Conservation (phyloP, 257 asterid genomes). For the Galeopsis tetrahit region DNA sequence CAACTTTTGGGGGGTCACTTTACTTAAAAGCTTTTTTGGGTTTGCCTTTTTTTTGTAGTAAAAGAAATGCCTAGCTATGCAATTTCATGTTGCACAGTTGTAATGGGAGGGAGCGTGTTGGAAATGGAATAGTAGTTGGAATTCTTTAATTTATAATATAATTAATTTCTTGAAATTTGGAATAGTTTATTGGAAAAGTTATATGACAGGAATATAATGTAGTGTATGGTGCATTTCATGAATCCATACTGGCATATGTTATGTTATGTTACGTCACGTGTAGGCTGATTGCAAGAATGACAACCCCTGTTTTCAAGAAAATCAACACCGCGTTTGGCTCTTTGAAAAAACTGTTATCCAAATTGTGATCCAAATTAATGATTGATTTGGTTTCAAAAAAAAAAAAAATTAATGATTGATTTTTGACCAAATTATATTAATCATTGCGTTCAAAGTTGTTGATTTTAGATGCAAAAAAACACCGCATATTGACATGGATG, state of each 20-base stretch:
- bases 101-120: constrained; percentile 1
- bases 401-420: no score
- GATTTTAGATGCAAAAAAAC: no score
- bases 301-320: constrained; percentile 38
- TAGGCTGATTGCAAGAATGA: constrained; percentile 46
- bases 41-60: constrained; percentile 37
- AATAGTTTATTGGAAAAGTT: background rate
- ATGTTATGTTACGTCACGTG: constrained; percentile 29
- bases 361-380: background rate
- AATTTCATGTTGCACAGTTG: no score
- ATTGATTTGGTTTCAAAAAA: background rate
- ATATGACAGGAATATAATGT: background rate
- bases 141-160: constrained; percentile 34
- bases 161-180: background rate
- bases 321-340: constrained; percentile 42
- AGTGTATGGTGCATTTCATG: background rate
- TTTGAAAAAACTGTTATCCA: background rate
- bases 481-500: no score
- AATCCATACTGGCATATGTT: constrained; percentile 39
- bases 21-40: constrained; percentile 33
- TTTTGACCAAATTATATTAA: no score
- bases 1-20: constrained; percentile 27
- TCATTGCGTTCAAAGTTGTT: no score
- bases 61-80: background rate
- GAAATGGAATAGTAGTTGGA: constrained; percentile 51